Conservation (phyloP, 1,284 basidiomycete species). For the Termitomyces sp. region DNA sequence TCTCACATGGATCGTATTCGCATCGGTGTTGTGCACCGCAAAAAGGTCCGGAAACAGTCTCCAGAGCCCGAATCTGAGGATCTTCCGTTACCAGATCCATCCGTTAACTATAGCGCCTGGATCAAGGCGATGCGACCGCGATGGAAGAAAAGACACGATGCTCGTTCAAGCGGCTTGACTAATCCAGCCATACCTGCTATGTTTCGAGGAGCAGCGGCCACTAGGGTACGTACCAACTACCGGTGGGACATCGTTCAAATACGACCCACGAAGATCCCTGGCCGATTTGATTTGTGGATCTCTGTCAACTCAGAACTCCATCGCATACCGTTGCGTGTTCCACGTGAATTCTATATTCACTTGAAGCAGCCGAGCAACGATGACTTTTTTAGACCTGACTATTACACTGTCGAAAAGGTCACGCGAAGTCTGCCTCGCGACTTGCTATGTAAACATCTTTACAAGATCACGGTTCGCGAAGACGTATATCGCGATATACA, state of each 20-base stretch:
- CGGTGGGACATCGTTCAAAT: slow-evolving; percentile 96
- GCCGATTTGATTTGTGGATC: slow-evolving; percentile 90
- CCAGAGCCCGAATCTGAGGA: slow-evolving; percentile 37
- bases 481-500: slow-evolving; percentile 81
- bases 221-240: slow-evolving; percentile 60
- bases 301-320: slow-evolving; percentile 79
- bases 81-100: slow-evolving; percentile 53
- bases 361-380: slow-evolving; percentile 62
- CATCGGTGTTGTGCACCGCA: slow-evolving; percentile 55
- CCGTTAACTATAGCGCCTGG: slow-evolving; percentile 73
- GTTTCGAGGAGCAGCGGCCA: slow-evolving; percentile 55
- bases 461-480: slow-evolving; percentile 82
- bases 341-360: slow-evolving; percentile 91
- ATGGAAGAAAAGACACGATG: slow-evolving; percentile 68
- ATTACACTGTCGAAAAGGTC: slow-evolving; percentile 74
- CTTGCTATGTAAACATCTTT: slow-evolving; percentile 74
- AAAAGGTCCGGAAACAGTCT: slow-evolving; percentile 34
- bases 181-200: slow-evolving; percentile 63
- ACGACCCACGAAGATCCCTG: slow-evolving; percentile 69
- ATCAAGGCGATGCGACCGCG: slow-evolving; percentile 74
- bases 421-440: slow-evolving; percentile 80
- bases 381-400: slow-evolving; percentile 62
- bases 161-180: slow-evolving; percentile 37
- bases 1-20: slow-evolving; percentile 33
- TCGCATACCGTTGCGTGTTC: slow-evolving; percentile 78